A percentile compares a stretch with the other conserved stretches of the same genome.
Evolutionary conservation across 106 monocot species (phyloP).

Genomic region (Allium cepa): DNA sequence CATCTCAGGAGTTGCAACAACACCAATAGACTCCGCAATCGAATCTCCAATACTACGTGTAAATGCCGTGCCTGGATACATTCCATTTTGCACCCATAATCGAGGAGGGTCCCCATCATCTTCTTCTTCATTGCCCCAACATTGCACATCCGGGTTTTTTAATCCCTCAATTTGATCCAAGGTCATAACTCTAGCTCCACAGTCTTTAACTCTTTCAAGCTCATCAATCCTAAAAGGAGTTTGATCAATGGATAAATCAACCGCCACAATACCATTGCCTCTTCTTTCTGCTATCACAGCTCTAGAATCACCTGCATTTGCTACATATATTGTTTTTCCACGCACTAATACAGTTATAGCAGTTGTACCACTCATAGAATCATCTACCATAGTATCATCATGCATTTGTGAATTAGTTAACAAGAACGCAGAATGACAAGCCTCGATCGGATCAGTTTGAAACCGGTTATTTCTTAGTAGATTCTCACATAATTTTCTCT

Average conservation of each 20-base stretch:
- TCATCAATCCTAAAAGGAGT: slow-evolving; percentile 90
- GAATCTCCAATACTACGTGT: slow-evolving; percentile 96
- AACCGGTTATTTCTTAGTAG: slow-evolving; percentile 58
- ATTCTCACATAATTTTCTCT: slow-evolving; percentile 82
- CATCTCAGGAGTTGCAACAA: slow-evolving; percentile 82
- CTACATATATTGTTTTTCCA: slow-evolving; percentile 74
- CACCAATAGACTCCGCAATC: slow-evolving; percentile 90
- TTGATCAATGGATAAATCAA: slow-evolving; percentile 88
- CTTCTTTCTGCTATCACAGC: slow-evolving; percentile 83
- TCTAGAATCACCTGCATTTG: slow-evolving; percentile 92
- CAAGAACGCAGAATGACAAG: slow-evolving; percentile 63
- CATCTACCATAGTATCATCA: slow-evolving; percentile 72
- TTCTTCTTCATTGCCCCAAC: slow-evolving; percentile 79
- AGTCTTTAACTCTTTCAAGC: slow-evolving; percentile 83
- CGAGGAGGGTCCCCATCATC: slow-evolving; percentile 98
- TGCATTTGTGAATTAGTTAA: slow-evolving; percentile 80
- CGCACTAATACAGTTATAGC: slow-evolving; percentile 76
- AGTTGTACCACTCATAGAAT: slow-evolving; percentile 95
- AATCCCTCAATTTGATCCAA: slow-evolving; percentile 96
- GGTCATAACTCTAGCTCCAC: slow-evolving; percentile 91
- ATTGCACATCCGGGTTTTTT: slow-evolving; percentile 83
- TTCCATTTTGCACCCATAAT: slow-evolving; percentile 92
- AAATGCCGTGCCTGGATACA: slow-evolving; percentile 98
- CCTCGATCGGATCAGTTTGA: slow-evolving; percentile 55
- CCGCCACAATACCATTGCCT: slow-evolving; percentile 61